phyloP scores from a whole-genome alignment of 2,329 filamentous ascomycete species.

The Teratosphaeria viscida region DNA sequence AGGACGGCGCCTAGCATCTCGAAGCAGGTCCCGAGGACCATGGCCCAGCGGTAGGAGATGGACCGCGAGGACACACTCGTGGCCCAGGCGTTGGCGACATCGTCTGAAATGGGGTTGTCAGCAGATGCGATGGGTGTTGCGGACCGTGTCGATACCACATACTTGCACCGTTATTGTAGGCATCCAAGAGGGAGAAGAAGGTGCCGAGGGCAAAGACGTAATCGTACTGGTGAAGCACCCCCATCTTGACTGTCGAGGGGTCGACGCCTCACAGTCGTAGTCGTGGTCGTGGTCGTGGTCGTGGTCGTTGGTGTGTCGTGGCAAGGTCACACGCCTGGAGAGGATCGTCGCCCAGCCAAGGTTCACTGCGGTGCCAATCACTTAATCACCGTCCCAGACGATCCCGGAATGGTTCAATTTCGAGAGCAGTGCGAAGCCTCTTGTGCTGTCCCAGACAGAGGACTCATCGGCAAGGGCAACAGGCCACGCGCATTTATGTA shows the following conservation, averaged over 20 bases:
- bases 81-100: constrained; percentile 47
- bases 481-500: background rate
- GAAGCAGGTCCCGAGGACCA: constrained; percentile 38
- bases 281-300: background rate
- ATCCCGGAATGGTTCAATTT: background rate
- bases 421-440: background rate
- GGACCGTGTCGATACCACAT: constrained; percentile 3
- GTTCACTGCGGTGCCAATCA: background rate
- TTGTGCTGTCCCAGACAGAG: background rate
- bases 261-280: background rate
- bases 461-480: background rate
- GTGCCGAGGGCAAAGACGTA: constrained; percentile 55
- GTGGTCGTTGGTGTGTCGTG: background rate
- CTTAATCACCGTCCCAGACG: background rate
- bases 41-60: constrained; percentile 41
- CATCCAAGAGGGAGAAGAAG: constrained; percentile 56
- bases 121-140: background rate
- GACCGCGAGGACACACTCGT: constrained; percentile 42
- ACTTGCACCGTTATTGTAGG: constrained; percentile 51
- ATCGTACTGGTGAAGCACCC: constrained; percentile 43
- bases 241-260: background rate
- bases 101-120: constrained; percentile 20
- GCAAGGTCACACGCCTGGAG: background rate
- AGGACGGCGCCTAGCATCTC: constrained; percentile 45
- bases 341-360: background rate